A percentile compares a stretch with the other conserved stretches of the same genome.
Evolutionary conservation across 176 grass and related monocot species (phyloP).

Genomic region (Miscanthus lutarioriparius): DNA sequence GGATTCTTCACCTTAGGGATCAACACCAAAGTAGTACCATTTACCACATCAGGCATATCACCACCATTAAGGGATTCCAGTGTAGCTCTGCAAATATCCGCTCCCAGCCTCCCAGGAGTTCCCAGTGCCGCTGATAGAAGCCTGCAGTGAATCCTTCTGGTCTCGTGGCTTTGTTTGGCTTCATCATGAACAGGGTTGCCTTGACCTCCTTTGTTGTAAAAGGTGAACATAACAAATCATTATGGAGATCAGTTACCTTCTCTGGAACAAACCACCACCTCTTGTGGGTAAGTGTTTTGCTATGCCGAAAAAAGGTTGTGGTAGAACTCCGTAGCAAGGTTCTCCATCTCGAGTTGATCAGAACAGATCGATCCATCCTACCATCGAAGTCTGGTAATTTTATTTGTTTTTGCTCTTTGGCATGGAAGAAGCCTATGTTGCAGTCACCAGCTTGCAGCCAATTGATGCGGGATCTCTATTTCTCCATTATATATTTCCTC

Average conservation of each 20-base stretch:
- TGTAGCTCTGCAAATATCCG: no score
- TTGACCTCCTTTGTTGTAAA: no score
- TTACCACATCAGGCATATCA: no score
- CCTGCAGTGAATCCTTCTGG: no score
- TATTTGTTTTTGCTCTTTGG: accelerated
- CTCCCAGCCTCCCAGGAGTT: no score
- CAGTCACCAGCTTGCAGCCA: not conserved
- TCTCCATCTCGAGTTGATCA: not conserved
- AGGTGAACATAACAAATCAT: not conserved
- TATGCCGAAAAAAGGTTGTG: not conserved
- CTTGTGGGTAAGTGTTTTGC: not conserved
- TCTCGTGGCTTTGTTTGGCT: no score
- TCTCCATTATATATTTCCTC: not conserved
- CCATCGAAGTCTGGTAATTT: not conserved
- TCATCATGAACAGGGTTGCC: no score
- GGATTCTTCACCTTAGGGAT: no score
- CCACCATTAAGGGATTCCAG: no score
- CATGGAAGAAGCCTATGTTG: not conserved
- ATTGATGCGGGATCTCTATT: not conserved
- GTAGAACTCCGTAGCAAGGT: not conserved
- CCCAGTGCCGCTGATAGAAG: no score
- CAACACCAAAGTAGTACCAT: no score
- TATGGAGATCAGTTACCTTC: not conserved
- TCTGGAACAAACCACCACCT: not conserved
- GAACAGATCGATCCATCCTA: not conserved